Evolutionary conservation across 441 rosid genomes (phyloP).

Genomic region (Brassica balearica): DNA sequence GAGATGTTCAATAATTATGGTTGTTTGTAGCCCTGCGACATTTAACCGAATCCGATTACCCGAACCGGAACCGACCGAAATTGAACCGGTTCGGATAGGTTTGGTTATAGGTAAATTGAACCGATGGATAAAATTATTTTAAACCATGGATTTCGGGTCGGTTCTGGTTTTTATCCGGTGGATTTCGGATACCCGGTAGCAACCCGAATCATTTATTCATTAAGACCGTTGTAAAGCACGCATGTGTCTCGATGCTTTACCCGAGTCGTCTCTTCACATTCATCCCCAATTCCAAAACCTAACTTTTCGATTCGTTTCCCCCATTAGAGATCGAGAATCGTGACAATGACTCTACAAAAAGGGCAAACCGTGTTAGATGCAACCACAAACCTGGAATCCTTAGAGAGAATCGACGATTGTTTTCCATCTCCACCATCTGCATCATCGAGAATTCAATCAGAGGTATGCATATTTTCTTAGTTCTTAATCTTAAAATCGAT

Average conservation of each 20-base stretch:
- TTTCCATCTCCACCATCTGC: neutral
- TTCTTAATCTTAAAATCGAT: neutral
- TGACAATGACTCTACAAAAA: neutral
- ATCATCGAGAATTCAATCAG: neutral
- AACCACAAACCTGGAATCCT: neutral
- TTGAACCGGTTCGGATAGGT: too few relatives aligned
- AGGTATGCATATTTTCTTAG: neutral
- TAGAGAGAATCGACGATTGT: neutral
- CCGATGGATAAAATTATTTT: too few relatives aligned
- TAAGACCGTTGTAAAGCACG: too few relatives aligned
- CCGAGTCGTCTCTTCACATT: too few relatives aligned
- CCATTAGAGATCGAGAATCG: neutral
- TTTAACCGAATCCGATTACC: too few relatives aligned
- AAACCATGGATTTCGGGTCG: too few relatives aligned
- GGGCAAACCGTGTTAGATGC: neutral
- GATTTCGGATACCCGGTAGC: too few relatives aligned
- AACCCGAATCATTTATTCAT: too few relatives aligned
- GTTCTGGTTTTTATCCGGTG: too few relatives aligned
- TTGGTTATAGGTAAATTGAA: too few relatives aligned
- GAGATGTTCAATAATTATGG: constrained; percentile 26
- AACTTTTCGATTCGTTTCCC: neutral
- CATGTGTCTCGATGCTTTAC: too few relatives aligned
- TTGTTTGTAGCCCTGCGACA: constrained; percentile 24
- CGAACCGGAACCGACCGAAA: too few relatives aligned
- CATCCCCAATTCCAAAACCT: neutral